Evolutionary conservation across 2,329 filamentous ascomycete genomes (phyloP), one percentile per base, ranked within the genome.

Genomic region (Boeremia lycopersici): DNA sequence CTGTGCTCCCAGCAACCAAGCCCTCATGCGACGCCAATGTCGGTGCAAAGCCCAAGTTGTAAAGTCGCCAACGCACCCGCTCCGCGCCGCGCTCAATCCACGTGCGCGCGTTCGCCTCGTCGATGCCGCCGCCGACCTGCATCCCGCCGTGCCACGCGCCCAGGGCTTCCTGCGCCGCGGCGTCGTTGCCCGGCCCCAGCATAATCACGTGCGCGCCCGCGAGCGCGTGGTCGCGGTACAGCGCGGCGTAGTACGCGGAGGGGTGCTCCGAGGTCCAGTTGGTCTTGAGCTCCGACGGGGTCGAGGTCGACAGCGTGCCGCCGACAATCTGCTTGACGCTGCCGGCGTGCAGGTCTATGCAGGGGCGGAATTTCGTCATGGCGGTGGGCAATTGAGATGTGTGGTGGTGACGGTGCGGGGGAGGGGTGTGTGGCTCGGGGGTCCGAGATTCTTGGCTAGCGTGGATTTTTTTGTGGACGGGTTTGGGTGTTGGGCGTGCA

Each of bases 311-410:
- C 59, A 99, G 84, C 1, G 95, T 98, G 56, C 95, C 93, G 65
- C 95, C 95, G 35, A 99, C 93, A 66, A 99, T 99, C 76, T 99
- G 95, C 81, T 99, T 99, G 56, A 99, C 95, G 73, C 93, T 89
- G 12, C 95, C 95, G n/a, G 93, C 89, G 76, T 99, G 95, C 48
- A 99, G 85, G 78, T 99, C 95, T 76, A 99, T 98, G 73, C 95
- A 99, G 17, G 95, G 95, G 34, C 95, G 84, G 72, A 99, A 99
- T 65, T 88, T 87, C 2, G 95, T 98, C 95, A 99, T 96, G 41
- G 23, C 62, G 50, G 15, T 17, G 31, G 35, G 15, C 5, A 29
- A 23, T 28, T n/a, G 8, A 23, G 17, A 34, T 13, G 35, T 25
- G 13, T 26, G 36, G 34, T 33, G 33, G 19, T 43, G 41, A 15